Evolutionary conservation across 306 rosid genomes (phyloP).

Genomic region (Mimosa bimucronata): DNA sequence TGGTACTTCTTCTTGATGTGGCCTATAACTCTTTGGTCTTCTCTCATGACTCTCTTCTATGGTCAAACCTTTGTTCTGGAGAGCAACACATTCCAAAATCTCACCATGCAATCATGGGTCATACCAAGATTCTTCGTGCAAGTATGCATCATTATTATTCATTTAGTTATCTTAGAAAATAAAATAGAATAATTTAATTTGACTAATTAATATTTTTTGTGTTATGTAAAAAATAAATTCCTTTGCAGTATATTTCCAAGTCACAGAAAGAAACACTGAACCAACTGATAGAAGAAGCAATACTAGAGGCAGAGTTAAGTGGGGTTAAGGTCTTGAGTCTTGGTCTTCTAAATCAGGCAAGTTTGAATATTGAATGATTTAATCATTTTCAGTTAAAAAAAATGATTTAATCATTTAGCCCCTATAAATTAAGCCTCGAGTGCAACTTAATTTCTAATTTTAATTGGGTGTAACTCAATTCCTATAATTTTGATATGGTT

Average conservation of each 20-base stretch:
- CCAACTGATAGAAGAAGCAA: conserved; percentile 48
- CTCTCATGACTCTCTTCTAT: conserved; percentile 47
- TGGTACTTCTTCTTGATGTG: conserved; percentile 65
- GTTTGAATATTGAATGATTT: background rate
- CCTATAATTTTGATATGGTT: no score
- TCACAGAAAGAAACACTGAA: conserved; percentile 44
- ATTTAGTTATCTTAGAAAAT: background rate
- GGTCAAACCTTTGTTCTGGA: conserved; percentile 60
- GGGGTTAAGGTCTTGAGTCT: conserved; percentile 52
- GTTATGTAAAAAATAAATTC: background rate
- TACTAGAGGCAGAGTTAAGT: conserved; percentile 48
- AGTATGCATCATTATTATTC: conserved; percentile 44
- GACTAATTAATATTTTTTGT: background rate
- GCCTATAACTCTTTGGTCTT: conserved; percentile 70
- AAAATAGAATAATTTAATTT: background rate
- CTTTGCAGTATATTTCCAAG: conserved; percentile 43
- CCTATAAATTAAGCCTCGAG: background rate
- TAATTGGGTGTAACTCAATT: no score
- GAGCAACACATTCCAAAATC: conserved; percentile 54
- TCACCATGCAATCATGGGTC: conserved; percentile 69
- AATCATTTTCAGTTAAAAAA: no score
- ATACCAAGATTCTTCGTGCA: conserved; percentile 67
- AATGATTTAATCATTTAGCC: no score
- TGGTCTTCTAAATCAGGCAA: conserved; percentile 57
- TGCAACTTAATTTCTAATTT: no score